Evolutionary conservation across 2,329 filamentous ascomycete species (phyloP).

Genomic region (Aureobasidium namibiae): DNA sequence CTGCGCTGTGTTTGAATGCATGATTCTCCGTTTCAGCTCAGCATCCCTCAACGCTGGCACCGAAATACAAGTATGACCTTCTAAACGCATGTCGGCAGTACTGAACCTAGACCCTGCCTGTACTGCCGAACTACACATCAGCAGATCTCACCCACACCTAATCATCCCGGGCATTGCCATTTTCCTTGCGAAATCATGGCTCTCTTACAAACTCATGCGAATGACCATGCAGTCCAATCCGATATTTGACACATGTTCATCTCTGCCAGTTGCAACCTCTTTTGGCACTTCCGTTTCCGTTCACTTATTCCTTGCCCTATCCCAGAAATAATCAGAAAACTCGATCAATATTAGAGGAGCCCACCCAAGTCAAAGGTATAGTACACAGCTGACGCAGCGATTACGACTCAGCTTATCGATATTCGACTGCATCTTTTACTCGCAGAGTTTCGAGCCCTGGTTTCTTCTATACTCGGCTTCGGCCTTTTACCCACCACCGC

Average conservation of each 20-base stretch:
- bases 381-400: too few species aligned
- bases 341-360: too few species aligned
- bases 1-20: neutral
- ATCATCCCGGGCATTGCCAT: neutral
- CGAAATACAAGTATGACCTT: neutral
- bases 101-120: neutral
- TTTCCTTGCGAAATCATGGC: neutral
- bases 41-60: neutral
- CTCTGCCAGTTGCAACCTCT: neutral
- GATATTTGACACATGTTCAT: neutral
- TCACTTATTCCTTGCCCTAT: too few species aligned
- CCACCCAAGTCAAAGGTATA: too few species aligned
- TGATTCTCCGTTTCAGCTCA: too few species aligned
- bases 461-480: too few species aligned
- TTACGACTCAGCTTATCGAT: too few species aligned
- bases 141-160: neutral
- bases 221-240: neutral
- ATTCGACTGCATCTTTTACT: too few species aligned
- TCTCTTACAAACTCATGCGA: neutral
- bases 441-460: too few species aligned
- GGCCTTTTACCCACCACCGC: too few species aligned
- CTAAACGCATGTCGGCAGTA: neutral
- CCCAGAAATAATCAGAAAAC: too few species aligned
- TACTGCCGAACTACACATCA: neutral
- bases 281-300: neutral